Evolutionary conservation across 1,139 yeast species (phyloP).

Genomic region (Pichia sp.): DNA sequence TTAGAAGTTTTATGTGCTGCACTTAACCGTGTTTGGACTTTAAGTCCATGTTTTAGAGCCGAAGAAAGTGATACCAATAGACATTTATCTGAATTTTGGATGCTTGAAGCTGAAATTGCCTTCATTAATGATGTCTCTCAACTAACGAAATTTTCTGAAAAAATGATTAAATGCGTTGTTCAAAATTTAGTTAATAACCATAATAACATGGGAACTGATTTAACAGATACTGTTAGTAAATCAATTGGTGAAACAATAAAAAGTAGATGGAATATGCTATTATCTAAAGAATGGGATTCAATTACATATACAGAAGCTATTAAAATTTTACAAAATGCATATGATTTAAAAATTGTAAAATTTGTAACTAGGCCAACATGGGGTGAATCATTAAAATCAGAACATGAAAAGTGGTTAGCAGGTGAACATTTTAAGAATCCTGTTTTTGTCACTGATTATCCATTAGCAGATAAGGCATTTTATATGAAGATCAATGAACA

Average conservation of each 20-base stretch:
- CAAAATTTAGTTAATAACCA: slow-evolving; percentile 32
- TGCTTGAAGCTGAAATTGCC: slow-evolving; percentile 89
- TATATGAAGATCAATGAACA: slow-evolving; percentile 62
- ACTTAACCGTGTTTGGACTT: slow-evolving; percentile 76
- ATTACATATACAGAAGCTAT: slow-evolving; percentile 76
- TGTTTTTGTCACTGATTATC: slow-evolving; percentile 87
- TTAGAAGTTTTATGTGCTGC: slow-evolving; percentile 76
- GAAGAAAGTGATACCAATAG: slow-evolving; percentile 87
- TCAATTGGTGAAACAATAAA: slow-evolving; percentile 33
- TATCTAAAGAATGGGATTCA: slow-evolving; percentile 52
- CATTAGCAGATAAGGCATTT: slow-evolving; percentile 73
- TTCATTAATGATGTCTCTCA: slow-evolving; percentile 54
- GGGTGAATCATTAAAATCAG: slow-evolving; percentile 75
- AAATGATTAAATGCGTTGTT: slow-evolving; percentile 57
- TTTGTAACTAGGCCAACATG: slow-evolving; percentile 41
- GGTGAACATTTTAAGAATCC: slow-evolving; percentile 63
- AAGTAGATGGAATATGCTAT: slow-evolving; percentile 35
- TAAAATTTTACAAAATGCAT: slow-evolving; percentile 36
- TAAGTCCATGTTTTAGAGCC: slow-evolving; percentile 91
- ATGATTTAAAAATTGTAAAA: slow-evolving; percentile 23
- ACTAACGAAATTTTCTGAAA: slow-evolving; percentile 61
- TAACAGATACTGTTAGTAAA: slow-evolving; percentile 36
- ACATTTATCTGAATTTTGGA: slow-evolving; percentile 94
- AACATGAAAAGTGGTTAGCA: slow-evolving; percentile 89
- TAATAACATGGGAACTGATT: slow-evolving; percentile 37